Base-by-base conservation (phyloP, 1,284 basidiomycete genomes). In the Lentinus polychrous region DNA sequence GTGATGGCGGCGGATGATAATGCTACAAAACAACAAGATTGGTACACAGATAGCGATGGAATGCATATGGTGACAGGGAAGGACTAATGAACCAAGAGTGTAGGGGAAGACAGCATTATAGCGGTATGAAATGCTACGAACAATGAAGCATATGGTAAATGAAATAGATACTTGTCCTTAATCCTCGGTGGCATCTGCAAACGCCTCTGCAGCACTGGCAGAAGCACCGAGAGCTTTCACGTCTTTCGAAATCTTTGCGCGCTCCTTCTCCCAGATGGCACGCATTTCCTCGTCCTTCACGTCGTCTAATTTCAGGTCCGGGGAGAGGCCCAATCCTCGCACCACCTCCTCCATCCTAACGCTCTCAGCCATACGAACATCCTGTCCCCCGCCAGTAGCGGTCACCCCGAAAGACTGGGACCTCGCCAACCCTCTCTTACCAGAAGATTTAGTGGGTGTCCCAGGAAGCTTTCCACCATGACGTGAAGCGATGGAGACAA, bases 231-330 rank as follows among this genome's bases (percentile, higher is more conserved):
- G 24, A 14, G 55, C 67, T 57, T 76, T 78, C 40, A 74, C 59
- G 53, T 88, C 86, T 43, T 75, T 75, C 23, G 64, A 60, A 44
- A 84, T 71, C 49, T 76, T 71, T 8, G 68, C 63, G 41, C 67
- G 72, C 65, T 91, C 87, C 51, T 76, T 72, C 32, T 75, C 68
- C 83, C 85, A 90, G 45, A 91, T 78, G 5, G 70, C 70, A 32
- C 75, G 72, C 15, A 85, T 73, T 53, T 87, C 86, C 58, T 86
- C 84, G 55, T 83, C 79, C 43, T 72, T 73, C 32, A 78, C 68
- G 48, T 82, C 78, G n/a, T 37, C 22, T 10, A 56, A 56, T 2
- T 61, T 55, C 15, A 57, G 54, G 4, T 58, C 60, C 2, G 62
- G 63, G 5, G 68, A 61, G 20, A 83, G 67, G 11, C 84, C 83